Percentiles rank a stretch among this genome's conserved stretches.
Conservation (phyloP, 176 grass and related monocot genomes). For the Oryza officinalis region DNA sequence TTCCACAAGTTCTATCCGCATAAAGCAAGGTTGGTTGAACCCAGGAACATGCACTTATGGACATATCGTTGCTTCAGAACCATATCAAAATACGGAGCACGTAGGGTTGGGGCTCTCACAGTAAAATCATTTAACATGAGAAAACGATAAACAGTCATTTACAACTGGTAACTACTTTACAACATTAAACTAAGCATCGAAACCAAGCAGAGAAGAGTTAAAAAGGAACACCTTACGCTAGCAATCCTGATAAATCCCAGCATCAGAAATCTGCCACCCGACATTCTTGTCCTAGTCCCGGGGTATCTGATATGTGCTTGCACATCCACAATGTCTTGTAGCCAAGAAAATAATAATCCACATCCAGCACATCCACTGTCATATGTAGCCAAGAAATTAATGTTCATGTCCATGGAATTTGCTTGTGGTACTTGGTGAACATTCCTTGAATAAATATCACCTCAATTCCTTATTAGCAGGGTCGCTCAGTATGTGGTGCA, state of each 20-base stretch:
- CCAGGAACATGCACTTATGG: neutral
- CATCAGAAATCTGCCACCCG: neutral
- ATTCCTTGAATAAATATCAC: neutral
- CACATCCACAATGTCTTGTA: neutral
- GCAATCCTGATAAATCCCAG: neutral
- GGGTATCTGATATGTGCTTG: neutral
- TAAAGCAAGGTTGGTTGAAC: neutral
- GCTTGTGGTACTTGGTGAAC: neutral
- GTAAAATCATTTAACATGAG: neutral
- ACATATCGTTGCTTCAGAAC: neutral
- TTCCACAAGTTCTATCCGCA: neutral
- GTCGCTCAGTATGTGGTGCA: neutral
- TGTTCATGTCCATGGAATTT: neutral
- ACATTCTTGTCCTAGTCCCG: neutral
- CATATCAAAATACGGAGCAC: neutral
- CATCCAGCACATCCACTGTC: too few species aligned
- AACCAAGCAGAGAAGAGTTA: neutral
- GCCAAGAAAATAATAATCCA: neutral
- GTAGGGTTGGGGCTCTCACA: neutral
- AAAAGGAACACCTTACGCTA: neutral
- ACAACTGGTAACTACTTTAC: conserved; percentile 1
- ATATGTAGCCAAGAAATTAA: neutral
- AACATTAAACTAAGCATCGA: conserved; percentile 12
- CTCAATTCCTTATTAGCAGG: neutral
- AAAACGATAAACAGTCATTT: neutral